Percentiles rank a stretch among this genome's conserved stretches.
phyloP scores from a whole-genome alignment of 352 stramenopile genomes.

The Phytopythium helicoides region DNA sequence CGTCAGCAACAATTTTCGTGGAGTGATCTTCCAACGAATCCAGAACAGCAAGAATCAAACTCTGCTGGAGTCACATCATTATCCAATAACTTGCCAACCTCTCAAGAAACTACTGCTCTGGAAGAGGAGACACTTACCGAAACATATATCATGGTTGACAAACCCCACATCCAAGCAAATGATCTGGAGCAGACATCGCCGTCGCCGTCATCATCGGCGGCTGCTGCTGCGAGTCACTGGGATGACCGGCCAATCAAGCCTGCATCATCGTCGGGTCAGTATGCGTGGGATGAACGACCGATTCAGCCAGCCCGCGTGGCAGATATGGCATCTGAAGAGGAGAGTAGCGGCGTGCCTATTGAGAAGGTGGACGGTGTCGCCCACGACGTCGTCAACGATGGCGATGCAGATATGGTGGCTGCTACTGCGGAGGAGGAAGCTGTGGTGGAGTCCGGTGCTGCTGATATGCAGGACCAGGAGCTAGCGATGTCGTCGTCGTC shows the following conservation, averaged over 20 bases:
- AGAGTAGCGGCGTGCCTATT: background rate
- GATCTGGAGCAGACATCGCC: too few relatives aligned
- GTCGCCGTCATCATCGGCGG: too few relatives aligned
- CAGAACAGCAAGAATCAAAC: background rate
- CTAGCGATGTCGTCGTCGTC: too few relatives aligned
- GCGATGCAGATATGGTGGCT: background rate
- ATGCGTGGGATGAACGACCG: conserved; percentile 13
- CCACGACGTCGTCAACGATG: too few relatives aligned
- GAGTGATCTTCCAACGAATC: conserved; percentile 1
- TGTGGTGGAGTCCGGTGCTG: background rate
- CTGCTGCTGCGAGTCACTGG: background rate
- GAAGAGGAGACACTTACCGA: too few relatives aligned
- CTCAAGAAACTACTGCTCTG: too few relatives aligned
- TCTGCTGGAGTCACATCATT: too few relatives aligned
- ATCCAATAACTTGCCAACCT: too few relatives aligned
- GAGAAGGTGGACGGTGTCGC: background rate
- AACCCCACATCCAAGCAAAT: too few relatives aligned
- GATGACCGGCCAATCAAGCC: conserved; percentile 8
- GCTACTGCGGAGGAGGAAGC: background rate
- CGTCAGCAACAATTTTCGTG: conserved; percentile 4
- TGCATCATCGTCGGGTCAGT: background rate
- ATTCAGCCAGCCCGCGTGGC: conserved; percentile 2
- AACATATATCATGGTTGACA: too few relatives aligned
- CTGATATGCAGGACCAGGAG: too few relatives aligned
- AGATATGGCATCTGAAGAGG: background rate